phyloP scores from a whole-genome alignment of 2,329 filamentous ascomycete species.

The Penicillium sp. region DNA sequence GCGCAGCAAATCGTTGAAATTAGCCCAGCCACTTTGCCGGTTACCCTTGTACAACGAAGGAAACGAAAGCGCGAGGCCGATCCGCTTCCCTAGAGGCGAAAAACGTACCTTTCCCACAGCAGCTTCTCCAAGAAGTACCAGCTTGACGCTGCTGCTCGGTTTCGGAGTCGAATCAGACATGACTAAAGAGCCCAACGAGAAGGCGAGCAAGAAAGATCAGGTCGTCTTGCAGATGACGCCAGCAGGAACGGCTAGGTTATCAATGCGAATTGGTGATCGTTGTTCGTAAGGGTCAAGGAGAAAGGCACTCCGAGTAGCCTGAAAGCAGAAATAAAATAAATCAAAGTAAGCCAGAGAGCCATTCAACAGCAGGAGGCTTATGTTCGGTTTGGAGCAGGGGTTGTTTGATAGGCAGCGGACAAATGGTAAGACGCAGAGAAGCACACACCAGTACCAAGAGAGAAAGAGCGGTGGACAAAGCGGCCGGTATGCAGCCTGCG shows the following conservation, averaged over 20 bases:
- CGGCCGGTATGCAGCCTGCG: neutral
- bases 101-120: constrained; percentile 92
- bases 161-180: constrained; percentile 86
- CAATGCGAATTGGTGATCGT: constrained; percentile 33
- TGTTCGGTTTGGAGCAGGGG: constrained; percentile 21
- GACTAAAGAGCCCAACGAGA: constrained; percentile 27
- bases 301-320: constrained; percentile 28
- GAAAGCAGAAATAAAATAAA: constrained; percentile 16
- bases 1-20: constrained; percentile 18
- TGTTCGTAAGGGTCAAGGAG: constrained; percentile 25
- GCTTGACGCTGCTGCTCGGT: constrained; percentile 99
- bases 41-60: constrained; percentile 26
- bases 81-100: neutral
- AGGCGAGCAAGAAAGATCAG: constrained; percentile 27
- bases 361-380: constrained; percentile 20
- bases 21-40: constrained; percentile 20
- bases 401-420: constrained; percentile 22
- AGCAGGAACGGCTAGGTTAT: constrained; percentile 26
- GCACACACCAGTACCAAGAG: constrained; percentile 25
- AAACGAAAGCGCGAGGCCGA: constrained; percentile 11
- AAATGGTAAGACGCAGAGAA: constrained; percentile 21
- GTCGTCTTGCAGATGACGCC: constrained; percentile 36
- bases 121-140: constrained; percentile 95
- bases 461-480: constrained; percentile 29
- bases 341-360: constrained; percentile 22